phyloP scores from a whole-genome alignment of 371 early-diverging fungal species.

The Rhizopus stolonifer region DNA sequence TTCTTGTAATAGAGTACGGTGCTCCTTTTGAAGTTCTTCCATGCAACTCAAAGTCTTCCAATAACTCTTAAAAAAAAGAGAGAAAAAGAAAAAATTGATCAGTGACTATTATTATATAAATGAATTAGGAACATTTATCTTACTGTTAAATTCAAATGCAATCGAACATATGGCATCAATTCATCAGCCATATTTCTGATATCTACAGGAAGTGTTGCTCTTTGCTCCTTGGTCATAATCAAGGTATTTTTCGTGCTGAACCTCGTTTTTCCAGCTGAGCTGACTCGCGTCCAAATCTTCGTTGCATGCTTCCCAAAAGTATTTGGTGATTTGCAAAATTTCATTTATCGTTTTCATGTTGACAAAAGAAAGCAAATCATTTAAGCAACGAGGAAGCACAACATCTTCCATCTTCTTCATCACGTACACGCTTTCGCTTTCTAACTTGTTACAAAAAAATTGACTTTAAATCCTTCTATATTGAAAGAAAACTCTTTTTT shows the following conservation, averaged over 20 bases:
- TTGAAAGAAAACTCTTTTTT: background rate
- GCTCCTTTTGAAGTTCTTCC: constrained; percentile 13
- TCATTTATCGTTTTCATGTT: constrained; percentile 12
- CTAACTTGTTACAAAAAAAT: constrained; percentile 4
- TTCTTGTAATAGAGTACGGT: constrained; percentile 13
- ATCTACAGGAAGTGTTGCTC: background rate
- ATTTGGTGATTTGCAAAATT: constrained; percentile 6
- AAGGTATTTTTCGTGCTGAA: too few relatives aligned
- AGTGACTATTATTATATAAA: constrained; percentile 6
- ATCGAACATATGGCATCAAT: constrained; percentile 4
- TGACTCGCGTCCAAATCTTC: background rate
- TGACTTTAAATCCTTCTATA: constrained; percentile 4
- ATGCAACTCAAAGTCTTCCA: constrained; percentile 9
- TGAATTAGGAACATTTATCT: constrained; percentile 5
- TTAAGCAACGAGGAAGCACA: background rate
- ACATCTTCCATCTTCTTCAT: constrained; percentile 2
- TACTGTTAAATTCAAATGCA: constrained; percentile 7
- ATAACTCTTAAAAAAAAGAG: background rate
- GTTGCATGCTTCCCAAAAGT: constrained; percentile 6
- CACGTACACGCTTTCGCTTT: constrained; percentile 1
- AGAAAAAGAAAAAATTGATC: constrained; percentile 7
- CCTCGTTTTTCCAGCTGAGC: background rate
- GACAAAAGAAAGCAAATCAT: constrained; percentile 1
- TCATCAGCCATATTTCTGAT: constrained; percentile 5
- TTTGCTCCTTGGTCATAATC: constrained; percentile 8